Evolutionary conservation across 1,284 basidiomycete species (phyloP).

Genomic region (Boletellus deceptivus): DNA sequence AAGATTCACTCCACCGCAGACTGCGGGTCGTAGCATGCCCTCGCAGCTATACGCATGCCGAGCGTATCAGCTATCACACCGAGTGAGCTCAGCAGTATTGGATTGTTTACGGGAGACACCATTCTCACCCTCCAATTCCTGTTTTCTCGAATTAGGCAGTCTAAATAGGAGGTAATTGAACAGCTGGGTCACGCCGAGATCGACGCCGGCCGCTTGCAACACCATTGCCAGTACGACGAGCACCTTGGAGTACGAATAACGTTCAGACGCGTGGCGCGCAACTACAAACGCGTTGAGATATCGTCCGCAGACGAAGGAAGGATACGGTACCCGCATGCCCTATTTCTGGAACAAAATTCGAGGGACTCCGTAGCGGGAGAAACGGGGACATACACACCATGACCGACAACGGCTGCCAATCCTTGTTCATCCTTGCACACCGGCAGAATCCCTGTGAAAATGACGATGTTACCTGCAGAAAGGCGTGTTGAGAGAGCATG

Average conservation of each 20-base stretch:
- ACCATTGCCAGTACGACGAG: slow-evolving; percentile 49
- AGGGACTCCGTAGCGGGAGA: neutral
- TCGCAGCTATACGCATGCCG: slow-evolving; percentile 69
- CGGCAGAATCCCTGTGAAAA: slow-evolving; percentile 89
- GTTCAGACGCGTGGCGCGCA: slow-evolving; percentile 74
- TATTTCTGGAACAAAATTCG: slow-evolving; percentile 56
- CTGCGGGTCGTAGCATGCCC: slow-evolving; percentile 79
- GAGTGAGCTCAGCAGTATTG: slow-evolving; percentile 3
- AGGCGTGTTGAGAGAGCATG: neutral
- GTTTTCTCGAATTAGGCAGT: slow-evolving; percentile 81
- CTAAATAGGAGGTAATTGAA: slow-evolving; percentile 60
- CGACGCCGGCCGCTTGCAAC: slow-evolving; percentile 55
- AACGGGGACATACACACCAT: slow-evolving; percentile 53
- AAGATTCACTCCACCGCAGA: slow-evolving; percentile 66
- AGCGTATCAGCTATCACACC: slow-evolving; percentile 64
- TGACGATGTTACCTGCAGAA: slow-evolving; percentile 67
- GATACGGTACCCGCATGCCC: slow-evolving; percentile 68
- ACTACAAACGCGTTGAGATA: slow-evolving; percentile 38
- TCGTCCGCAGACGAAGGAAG: neutral
- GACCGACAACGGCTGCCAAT: slow-evolving; percentile 83
- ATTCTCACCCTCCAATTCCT: slow-evolving; percentile 76
- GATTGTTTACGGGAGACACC: neutral
- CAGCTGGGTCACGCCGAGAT: slow-evolving; percentile 45
- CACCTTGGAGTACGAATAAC: slow-evolving; percentile 59
- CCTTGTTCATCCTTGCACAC: slow-evolving; percentile 79